phyloP scores from a whole-genome alignment of 1,139 yeast species.

The Candida sojae region DNA sequence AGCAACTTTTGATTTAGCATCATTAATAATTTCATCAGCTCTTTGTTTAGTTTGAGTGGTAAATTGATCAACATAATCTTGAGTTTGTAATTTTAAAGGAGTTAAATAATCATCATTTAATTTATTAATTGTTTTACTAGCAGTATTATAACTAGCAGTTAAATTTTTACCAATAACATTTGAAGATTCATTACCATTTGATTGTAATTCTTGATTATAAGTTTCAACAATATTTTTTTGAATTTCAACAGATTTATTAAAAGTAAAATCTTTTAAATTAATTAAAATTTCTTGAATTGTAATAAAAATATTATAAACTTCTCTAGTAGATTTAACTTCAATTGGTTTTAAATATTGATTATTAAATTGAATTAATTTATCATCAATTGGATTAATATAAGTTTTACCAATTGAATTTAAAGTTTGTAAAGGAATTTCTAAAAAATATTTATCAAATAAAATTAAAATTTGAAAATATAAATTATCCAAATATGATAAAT shows the following conservation, averaged over 20 bases:
- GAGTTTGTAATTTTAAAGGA: slow-evolving; percentile 45
- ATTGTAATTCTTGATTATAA: slow-evolving; percentile 33
- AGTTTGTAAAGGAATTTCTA: slow-evolving; percentile 10
- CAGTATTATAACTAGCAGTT: slow-evolving; percentile 39
- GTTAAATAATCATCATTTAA: slow-evolving; percentile 40
- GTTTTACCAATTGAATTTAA: slow-evolving; percentile 8
- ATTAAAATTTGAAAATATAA: slow-evolving; percentile 6
- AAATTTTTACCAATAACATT: slow-evolving; percentile 29
- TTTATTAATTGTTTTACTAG: slow-evolving; percentile 33
- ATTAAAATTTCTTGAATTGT: slow-evolving; percentile 32
- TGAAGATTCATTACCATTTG: slow-evolving; percentile 15
- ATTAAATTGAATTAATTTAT: slow-evolving; percentile 13
- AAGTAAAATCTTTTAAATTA: slow-evolving; percentile 28
- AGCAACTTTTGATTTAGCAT: slow-evolving; percentile 25
- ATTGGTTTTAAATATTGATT: slow-evolving; percentile 14
- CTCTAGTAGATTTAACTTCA: slow-evolving; percentile 10
- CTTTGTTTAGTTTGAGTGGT: slow-evolving; percentile 35
- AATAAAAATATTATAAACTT: slow-evolving; percentile 28
- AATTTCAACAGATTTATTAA: slow-evolving; percentile 30
- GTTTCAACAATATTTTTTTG: slow-evolving; percentile 35
- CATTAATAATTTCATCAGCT: slow-evolving; percentile 37
- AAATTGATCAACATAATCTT: slow-evolving; percentile 38
- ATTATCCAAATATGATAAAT: slow-evolving; percentile 29
- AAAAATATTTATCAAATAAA: slow-evolving; percentile 13
- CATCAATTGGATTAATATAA: slow-evolving; percentile 12